These are phyloP conservation scores for Linnemannia exigua DNA, from an alignment of 192 early-diverging fungal genomes.

Conservation along the genomic window DNA sequence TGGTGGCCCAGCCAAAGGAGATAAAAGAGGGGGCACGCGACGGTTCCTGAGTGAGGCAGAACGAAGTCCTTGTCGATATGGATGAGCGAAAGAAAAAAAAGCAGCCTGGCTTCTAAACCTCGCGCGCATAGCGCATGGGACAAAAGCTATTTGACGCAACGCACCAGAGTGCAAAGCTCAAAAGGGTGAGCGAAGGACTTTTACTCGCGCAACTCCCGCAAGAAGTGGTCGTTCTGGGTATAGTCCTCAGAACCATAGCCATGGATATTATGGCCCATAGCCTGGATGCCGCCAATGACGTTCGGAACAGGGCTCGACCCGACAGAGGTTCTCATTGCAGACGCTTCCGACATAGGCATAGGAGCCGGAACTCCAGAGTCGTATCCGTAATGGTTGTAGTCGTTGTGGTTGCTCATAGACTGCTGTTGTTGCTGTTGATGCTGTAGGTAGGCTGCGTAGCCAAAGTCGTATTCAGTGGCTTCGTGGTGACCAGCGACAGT, in stretches of 20 bases:
- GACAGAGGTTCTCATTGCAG: background rate
- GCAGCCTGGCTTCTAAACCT: no score
- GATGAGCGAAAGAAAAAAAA: no score
- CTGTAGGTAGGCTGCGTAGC: background rate
- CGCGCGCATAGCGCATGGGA: no score
- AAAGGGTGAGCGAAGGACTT: background rate
- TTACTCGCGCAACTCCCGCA: slow-evolving; percentile 49
- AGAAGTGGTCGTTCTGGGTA: slow-evolving; percentile 38
- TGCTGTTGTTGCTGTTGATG: slow-evolving; percentile 1
- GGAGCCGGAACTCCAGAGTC: background rate
- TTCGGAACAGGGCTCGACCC: background rate
- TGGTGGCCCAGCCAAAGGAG: no score
- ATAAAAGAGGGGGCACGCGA: background rate
- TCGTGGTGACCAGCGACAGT: background rate
- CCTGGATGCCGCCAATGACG: background rate
- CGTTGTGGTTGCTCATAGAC: background rate
- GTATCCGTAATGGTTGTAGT: slow-evolving; percentile 4
- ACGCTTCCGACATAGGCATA: background rate
- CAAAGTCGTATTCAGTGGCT: background rate
- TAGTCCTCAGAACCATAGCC: slow-evolving; percentile 48
- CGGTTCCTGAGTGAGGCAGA: background rate
- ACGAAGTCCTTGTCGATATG: no score
- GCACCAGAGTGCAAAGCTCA: background rate
- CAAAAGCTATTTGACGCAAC: no score
- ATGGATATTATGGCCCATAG: slow-evolving; percentile 22